Percentiles rank a stretch among this genome's conserved stretches.
Conservation (phyloP, 345 rosid species). For the Crucihimalaya himalaica region DNA sequence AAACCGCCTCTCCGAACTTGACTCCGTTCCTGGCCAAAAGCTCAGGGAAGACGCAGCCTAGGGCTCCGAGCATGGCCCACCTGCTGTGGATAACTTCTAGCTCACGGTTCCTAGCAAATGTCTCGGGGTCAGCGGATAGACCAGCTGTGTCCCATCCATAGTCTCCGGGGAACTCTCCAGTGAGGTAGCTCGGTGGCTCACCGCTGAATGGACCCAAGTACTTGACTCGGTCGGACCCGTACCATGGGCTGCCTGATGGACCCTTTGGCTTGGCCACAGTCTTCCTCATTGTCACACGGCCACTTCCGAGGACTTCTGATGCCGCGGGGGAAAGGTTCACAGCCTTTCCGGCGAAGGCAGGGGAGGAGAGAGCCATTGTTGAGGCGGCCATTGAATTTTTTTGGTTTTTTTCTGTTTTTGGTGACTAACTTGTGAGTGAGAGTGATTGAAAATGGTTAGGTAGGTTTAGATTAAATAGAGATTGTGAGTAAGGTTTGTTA, state of each 20-base stretch:
- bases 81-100: constrained; percentile 57
- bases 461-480: constrained; percentile 37
- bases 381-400: constrained; percentile 54
- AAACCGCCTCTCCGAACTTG: constrained; percentile 78
- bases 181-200: constrained; percentile 57
- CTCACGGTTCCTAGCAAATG: constrained; percentile 55
- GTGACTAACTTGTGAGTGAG: constrained; percentile 31
- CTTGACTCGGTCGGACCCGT: constrained; percentile 74
- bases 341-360: constrained; percentile 62
- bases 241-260: constrained; percentile 69
- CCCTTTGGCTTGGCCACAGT: constrained; percentile 40
- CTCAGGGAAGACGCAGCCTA: constrained; percentile 59
- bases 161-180: constrained; percentile 73
- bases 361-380: constrained; percentile 74
- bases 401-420: neutral
- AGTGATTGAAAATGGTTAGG: constrained; percentile 11
- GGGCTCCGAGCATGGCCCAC: constrained; percentile 58
- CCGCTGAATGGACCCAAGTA: constrained; percentile 84
- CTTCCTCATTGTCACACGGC: constrained; percentile 68
- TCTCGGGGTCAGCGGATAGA: constrained; percentile 58
- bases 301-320: constrained; percentile 48
- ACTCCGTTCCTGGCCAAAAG: constrained; percentile 70
- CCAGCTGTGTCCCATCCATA: constrained; percentile 66
- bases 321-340: constrained; percentile 51
- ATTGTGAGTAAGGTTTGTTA: constrained; percentile 37